phyloP scores from a whole-genome alignment of 306 rosid species.

The Lagenaria siceraria region DNA sequence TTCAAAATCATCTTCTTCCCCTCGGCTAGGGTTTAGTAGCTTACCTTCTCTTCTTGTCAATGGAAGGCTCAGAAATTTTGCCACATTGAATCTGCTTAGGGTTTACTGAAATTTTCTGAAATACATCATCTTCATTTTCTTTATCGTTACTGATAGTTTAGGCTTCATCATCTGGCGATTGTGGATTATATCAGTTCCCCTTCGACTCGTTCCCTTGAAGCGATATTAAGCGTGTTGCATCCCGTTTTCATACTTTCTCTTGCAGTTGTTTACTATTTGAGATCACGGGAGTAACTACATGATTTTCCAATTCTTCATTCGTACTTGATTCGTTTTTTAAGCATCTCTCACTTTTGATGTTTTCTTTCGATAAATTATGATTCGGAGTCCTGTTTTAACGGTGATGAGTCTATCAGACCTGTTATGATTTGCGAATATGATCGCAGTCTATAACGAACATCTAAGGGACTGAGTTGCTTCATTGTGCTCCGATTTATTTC shows the following conservation, averaged over 20 bases:
- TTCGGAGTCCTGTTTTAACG: neutral
- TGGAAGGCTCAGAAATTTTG: neutral
- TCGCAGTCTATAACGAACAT: constrained; percentile 67
- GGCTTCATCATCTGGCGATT: constrained; percentile 91
- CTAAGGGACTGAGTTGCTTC: constrained; percentile 78
- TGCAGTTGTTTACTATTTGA: constrained; percentile 6
- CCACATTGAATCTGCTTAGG: too few relatives aligned
- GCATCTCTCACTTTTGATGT: too few relatives aligned
- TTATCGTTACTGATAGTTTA: neutral
- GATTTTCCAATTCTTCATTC: neutral
- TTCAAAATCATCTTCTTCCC: neutral
- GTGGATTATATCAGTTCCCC: constrained; percentile 57
- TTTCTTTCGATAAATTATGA: neutral
- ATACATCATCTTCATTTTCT: neutral
- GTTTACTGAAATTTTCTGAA: too few relatives aligned
- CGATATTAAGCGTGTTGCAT: constrained; percentile 45
- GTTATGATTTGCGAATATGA: constrained; percentile 81
- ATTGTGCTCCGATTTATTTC: neutral
- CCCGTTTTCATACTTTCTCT: constrained; percentile 2
- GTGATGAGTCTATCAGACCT: constrained; percentile 85
- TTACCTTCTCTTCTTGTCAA: too few relatives aligned
- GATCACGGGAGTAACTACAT: constrained; percentile 38
- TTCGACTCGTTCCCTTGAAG: constrained; percentile 99
- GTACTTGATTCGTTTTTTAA: too few relatives aligned
- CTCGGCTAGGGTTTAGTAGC: neutral